phyloP scores from a whole-genome alignment of 2,329 filamentous ascomycete species.

The Aureobasidium vineae region DNA sequence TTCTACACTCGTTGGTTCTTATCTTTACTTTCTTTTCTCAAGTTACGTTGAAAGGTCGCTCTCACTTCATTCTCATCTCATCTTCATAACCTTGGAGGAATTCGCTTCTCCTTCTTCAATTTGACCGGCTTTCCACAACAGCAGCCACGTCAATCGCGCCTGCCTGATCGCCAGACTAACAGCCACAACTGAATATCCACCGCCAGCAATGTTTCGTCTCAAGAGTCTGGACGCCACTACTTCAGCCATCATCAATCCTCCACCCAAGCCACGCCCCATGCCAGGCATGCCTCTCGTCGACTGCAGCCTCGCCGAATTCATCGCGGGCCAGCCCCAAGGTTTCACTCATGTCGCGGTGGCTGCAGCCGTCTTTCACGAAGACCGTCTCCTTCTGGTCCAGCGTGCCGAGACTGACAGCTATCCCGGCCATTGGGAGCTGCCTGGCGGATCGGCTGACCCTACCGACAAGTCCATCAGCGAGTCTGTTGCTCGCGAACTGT shows the following conservation, averaged over 20 bases:
- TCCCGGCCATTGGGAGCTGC: slow-evolving; percentile 51
- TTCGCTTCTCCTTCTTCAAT: not conserved
- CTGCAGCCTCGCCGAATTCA: not conserved
- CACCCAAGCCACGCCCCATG: slow-evolving; percentile 15
- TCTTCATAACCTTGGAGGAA: not conserved
- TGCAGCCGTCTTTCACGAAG: slow-evolving; percentile 30
- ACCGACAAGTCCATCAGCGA: slow-evolving; percentile 46
- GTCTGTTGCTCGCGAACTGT: slow-evolving; percentile 51
- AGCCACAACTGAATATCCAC: not conserved
- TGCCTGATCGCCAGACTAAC: not conserved
- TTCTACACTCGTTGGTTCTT: not conserved
- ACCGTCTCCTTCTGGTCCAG: slow-evolving; percentile 47
- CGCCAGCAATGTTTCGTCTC: slow-evolving; percentile 27
- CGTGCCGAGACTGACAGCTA: slow-evolving; percentile 44
- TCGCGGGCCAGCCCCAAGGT: slow-evolving; percentile 23
- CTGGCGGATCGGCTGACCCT: slow-evolving; percentile 49
- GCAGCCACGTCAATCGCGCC: not conserved
- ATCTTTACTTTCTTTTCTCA: not conserved
- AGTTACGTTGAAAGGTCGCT: not conserved
- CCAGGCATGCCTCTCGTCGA: slow-evolving; percentile 21
- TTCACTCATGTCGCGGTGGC: slow-evolving; percentile 28
- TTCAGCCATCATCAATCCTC: slow-evolving; percentile 25
- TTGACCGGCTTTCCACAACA: not conserved
- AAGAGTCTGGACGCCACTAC: slow-evolving; percentile 25
- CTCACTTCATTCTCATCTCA: not conserved